Evolutionary conservation across 306 rosid genomes (phyloP).

Genomic region (Casuarina cunninghamiana): DNA sequence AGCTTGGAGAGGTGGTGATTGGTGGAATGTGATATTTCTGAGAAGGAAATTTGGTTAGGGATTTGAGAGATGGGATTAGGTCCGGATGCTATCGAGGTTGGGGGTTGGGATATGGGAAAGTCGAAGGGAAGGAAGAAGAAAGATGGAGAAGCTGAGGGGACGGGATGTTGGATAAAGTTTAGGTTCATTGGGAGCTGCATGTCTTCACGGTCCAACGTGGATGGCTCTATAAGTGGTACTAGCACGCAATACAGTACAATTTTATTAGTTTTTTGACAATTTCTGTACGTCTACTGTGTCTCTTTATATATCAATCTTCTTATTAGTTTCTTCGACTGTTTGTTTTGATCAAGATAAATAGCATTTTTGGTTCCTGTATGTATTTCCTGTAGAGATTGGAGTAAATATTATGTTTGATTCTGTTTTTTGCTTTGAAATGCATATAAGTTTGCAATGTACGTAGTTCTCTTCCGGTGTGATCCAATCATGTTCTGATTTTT

Average conservation of each 20-base stretch:
- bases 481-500: not conserved
- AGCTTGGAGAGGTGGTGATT: slow-evolving; percentile 20
- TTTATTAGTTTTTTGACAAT: not conserved
- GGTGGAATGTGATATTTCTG: slow-evolving; percentile 18
- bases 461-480: not conserved
- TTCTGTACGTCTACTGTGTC: not conserved
- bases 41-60: slow-evolving; percentile 19
- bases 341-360: not conserved
- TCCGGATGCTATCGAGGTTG: slow-evolving; percentile 20
- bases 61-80: slow-evolving; percentile 38
- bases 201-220: slow-evolving; percentile 28
- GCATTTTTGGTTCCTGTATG: not conserved
- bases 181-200: slow-evolving; percentile 45
- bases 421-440: slow-evolving; percentile 4
- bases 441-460: not conserved
- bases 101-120: slow-evolving; percentile 24
- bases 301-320: not conserved
- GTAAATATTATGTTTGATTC: not conserved
- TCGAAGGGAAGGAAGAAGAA: slow-evolving; percentile 33
- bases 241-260: slow-evolving; percentile 33
- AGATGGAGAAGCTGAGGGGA: slow-evolving; percentile 19
- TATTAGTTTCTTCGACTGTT: not conserved
- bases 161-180: slow-evolving; percentile 45
- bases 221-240: slow-evolving; percentile 25
- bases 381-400: not conserved